Evolutionary conservation across 352 stramenopile species (phyloP).

Genomic region (Phytophthora sp.): DNA sequence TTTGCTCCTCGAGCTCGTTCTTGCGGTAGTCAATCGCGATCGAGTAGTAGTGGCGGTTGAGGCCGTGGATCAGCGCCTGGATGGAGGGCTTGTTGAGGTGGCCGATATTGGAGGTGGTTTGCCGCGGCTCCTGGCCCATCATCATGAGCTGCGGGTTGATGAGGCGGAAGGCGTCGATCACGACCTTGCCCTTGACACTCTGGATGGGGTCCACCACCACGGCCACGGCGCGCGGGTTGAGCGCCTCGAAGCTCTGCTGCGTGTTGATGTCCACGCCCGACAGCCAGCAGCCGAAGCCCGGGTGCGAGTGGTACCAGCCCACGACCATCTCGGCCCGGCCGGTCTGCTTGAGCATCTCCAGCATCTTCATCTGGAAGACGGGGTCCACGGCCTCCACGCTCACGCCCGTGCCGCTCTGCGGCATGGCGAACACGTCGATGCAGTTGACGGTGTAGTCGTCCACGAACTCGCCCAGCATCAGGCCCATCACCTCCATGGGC

Average conservation of each 20-base stretch:
- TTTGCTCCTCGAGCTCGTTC: slow-evolving; percentile 99
- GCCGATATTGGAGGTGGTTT: slow-evolving; percentile 99
- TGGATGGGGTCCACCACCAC: slow-evolving; percentile 99
- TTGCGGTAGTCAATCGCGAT: slow-evolving; percentile 98
- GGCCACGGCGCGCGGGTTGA: slow-evolving; percentile 97
- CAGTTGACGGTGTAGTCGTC: slow-evolving; percentile 99
- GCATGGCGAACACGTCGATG: slow-evolving; percentile 99
- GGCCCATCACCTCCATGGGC: slow-evolving; percentile 99
- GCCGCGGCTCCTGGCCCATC: slow-evolving; percentile 96
- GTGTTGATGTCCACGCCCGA: slow-evolving; percentile 99
- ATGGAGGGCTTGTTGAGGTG: slow-evolving; percentile 99
- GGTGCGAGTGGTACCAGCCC: slow-evolving; percentile 99
- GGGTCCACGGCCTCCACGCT: slow-evolving; percentile 99
- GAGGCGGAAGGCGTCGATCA: slow-evolving; percentile 99
- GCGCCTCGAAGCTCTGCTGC: slow-evolving; percentile 98
- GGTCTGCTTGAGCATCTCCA: slow-evolving; percentile 99
- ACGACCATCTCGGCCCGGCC: slow-evolving; percentile 95
- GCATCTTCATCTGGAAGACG: slow-evolving; percentile 99
- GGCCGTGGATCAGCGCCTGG: slow-evolving; percentile 98
- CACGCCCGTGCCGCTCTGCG: slow-evolving; percentile 95
- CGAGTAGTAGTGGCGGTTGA: slow-evolving; percentile 99
- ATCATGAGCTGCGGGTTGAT: slow-evolving; percentile 99
- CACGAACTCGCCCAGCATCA: slow-evolving; percentile 99
- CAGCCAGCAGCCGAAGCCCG: slow-evolving; percentile 99
- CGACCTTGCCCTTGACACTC: slow-evolving; percentile 98